Base-by-base conservation (phyloP, 179 eudicot species). In the Heliamphora pulchella region DNA sequence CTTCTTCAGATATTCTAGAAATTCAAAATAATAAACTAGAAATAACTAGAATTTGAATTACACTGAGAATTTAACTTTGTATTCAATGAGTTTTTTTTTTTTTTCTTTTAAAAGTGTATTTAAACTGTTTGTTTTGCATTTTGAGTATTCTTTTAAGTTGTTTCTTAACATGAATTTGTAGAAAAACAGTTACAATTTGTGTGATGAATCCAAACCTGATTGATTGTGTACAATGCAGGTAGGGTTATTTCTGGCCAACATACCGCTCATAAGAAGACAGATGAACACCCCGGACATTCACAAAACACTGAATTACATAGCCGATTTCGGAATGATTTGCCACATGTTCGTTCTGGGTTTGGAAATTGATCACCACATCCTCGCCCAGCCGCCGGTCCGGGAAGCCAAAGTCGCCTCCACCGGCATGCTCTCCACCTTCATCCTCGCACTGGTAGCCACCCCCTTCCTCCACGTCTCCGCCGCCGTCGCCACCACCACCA, bases 341-440 rank as follows among this genome's bases (percentile, higher is more conserved):
- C 91, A 93, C 82, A 93, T 93, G 92, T 93, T 91, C 77, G 93
- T 91, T 0, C 82, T 91, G 57, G 98, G 98, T 74, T 84, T 95
- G 57, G 97, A 95, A 70, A 89, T 95, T 76, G 93, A 93, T 69
- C 97, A 91, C 6, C 43, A 76, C 4, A 85, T 85, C 18, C 85
- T 89, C 55, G 70, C 91, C 1, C 87, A 86, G 14, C 77, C 91
- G 1, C 94, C 93, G 1, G 82, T 82, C 47, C 88, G 87, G 0
- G 98, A 95, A 66, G 85, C 89, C 2, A 88, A 90, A 71, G 89
- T 91, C 61, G 97, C 94, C 6, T 85, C 82, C 62, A 66, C 87
- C 0, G 94, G 97, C 59, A 82, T 92, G 87, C 73, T 95, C 39
- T 82, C 86, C 59, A 93, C 98, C 1, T 95, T 90, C 57, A 14